These are phyloP conservation scores for Metschnikowia lochheadii DNA, from an alignment of 805 yeast species.

Conservation along the genomic window DNA sequence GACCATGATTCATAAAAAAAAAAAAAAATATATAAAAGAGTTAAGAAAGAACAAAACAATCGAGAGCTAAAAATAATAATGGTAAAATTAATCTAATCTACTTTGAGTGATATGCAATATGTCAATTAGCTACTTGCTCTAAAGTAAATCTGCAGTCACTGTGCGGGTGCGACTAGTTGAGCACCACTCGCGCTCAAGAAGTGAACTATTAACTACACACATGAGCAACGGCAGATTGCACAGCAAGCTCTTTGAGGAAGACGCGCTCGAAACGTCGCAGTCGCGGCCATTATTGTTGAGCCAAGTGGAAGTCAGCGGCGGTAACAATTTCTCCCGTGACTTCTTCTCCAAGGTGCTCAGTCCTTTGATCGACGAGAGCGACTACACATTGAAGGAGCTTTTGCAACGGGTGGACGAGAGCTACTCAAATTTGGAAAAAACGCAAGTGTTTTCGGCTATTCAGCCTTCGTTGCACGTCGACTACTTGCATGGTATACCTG, in stretches of 20 bases:
- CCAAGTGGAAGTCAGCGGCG: constrained; percentile 38
- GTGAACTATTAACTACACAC: neutral
- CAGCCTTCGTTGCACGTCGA: constrained; percentile 39
- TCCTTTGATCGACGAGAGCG: constrained; percentile 39
- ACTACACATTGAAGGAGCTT: constrained; percentile 42
- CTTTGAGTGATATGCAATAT: no score
- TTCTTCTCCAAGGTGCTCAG: constrained; percentile 45
- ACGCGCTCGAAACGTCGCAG: constrained; percentile 26
- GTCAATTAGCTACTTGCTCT: neutral
- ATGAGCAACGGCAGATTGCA: constrained; percentile 5
- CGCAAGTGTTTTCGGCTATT: constrained; percentile 44
- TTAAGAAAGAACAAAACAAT: no score
- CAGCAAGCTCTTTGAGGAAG: constrained; percentile 24
- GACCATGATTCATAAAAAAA: no score
- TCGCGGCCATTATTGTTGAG: constrained; percentile 36
- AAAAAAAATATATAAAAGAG: no score
- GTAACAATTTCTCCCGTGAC: constrained; percentile 41
- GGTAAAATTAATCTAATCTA: no score
- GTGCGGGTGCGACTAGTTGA: neutral
- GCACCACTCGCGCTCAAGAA: neutral
- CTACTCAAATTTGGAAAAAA: constrained; percentile 34
- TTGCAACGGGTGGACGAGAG: constrained; percentile 30
- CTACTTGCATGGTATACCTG: constrained; percentile 27
- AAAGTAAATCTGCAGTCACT: neutral
- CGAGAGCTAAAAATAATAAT: no score